Percentiles rank a stretch among this genome's conserved stretches.
These are phyloP conservation scores for Trapa incisa DNA, from an alignment of 345 rosid genomes.

Conservation along the genomic window DNA sequence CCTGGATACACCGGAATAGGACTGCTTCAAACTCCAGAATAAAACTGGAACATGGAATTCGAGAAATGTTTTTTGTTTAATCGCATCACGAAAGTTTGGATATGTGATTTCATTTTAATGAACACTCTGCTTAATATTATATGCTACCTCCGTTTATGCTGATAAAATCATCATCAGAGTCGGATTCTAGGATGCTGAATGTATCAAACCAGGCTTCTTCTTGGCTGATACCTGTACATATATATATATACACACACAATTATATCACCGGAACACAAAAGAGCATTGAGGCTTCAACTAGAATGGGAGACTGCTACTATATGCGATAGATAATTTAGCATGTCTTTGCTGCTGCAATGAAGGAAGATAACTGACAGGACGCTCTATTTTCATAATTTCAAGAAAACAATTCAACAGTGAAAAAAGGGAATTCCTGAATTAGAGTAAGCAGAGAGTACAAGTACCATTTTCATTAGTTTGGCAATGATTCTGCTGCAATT, in stretches of 20 bases:
- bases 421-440: background rate
- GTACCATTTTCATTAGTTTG: conserved; percentile 53
- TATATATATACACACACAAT: too few relatives aligned
- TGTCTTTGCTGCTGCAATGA: background rate
- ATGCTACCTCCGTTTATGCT: conserved; percentile 24
- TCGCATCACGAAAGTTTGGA: too few relatives aligned
- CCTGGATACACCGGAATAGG: conserved; percentile 14
- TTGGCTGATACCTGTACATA: conserved; percentile 38
- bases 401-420: too few relatives aligned
- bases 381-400: background rate
- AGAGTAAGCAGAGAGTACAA: background rate
- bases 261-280: background rate
- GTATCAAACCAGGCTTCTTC: conserved; percentile 84
- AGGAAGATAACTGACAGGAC: background rate
- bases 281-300: background rate
- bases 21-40: background rate
- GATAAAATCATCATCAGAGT: conserved; percentile 61
- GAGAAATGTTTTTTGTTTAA: conserved; percentile 17
- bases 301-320: too few relatives aligned
- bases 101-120: too few relatives aligned
- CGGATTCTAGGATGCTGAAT: conserved; percentile 61
- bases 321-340: too few relatives aligned
- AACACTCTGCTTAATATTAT: background rate
- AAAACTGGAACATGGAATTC: too few relatives aligned
- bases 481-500: conserved; percentile 68